Base-by-base conservation (phyloP, 2,329 filamentous ascomycete genomes). In the Fusarium gaditjirri region DNA sequence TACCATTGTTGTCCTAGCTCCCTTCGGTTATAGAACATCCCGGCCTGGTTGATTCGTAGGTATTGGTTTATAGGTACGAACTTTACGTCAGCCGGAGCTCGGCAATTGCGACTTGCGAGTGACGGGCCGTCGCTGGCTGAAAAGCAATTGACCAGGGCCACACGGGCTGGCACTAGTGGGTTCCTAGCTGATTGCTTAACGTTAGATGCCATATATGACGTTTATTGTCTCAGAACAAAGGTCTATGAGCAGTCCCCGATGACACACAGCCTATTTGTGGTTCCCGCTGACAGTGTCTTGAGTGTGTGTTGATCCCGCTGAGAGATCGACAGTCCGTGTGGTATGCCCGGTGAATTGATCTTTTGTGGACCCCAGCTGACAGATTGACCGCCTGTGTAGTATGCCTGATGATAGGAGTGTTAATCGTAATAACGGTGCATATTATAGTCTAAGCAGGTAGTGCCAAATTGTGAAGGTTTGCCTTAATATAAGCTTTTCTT, bases 381-480 rank as follows among this genome's bases (percentile, higher is more conserved):
- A 13, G 6, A 43, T 43, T 5, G 5, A 25, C 16, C 10, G 23
- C 23, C 16, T 43, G 16, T 43, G 6, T 43, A 43, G n/a, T 9
- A 19, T 25, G 10, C 23, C 4, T 6, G 17, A 43, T 6, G 41
- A 17, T 16, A 25, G 6, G 23, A 43, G 10, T 25, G 16, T 16
- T 43, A 19, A 3, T 25, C 23, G 6, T 5, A 12, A 12, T 12
- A 25, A 43, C 23, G 12, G 4, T 1, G 3, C 7, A 7, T 8
- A 25, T 12, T 19, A 13, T 8, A 25, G 6, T 5, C 6, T 43
- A 12, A 25, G 6, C 5, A 25, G 6, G 8, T 19, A 43, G 41
- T 1, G 10, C 5, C 7, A 5, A 43, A 16, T 0, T 4, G 4
- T 6, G 5, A 8, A 12, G 23, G 2, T 8, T 43, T 2, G 8